Evolutionary conservation across 495 filamentous ascomycete genomes (phyloP).

Genomic region (Penicillium paxilli): DNA sequence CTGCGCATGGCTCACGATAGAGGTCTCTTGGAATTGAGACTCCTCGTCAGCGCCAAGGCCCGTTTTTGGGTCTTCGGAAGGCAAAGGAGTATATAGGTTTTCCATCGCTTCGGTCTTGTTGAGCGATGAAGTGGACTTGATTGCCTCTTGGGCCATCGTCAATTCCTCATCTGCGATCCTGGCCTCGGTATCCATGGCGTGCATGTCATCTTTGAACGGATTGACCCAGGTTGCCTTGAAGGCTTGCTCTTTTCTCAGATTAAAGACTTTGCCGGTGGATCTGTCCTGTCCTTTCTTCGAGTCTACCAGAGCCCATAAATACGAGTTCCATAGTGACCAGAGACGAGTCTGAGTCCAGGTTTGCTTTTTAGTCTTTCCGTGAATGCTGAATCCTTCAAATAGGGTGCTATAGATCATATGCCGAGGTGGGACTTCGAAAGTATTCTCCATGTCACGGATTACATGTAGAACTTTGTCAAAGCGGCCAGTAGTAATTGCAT

Average conservation of each 20-base stretch:
- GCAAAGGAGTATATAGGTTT: constrained; percentile 33
- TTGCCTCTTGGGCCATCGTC: background rate
- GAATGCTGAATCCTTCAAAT: constrained; percentile 71
- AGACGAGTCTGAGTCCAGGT: constrained; percentile 42
- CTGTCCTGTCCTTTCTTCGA: constrained; percentile 51
- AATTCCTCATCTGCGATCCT: background rate
- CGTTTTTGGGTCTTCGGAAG: constrained; percentile 12
- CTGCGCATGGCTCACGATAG: background rate
- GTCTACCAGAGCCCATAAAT: constrained; percentile 54
- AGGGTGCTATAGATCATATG: constrained; percentile 50
- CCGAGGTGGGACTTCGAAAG: constrained; percentile 37
- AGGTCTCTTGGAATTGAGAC: background rate
- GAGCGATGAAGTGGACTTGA: background rate
- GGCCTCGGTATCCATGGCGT: background rate
- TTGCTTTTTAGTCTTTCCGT: constrained; percentile 61
- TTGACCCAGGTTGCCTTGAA: constrained; percentile 38
- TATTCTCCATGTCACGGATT: constrained; percentile 42
- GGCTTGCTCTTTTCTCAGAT: background rate
- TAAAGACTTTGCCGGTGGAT: constrained; percentile 3
- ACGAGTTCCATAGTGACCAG: constrained; percentile 39
- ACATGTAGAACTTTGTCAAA: constrained; percentile 36
- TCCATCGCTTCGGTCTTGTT: constrained; percentile 2
- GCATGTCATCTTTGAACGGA: constrained; percentile 19
- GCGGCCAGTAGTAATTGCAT: constrained; percentile 37
- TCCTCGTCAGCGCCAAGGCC: background rate